Evolutionary conservation across 345 rosid species (phyloP), one percentile per base, ranked within the genome.

Genomic region (Hypericum androsaemum): DNA sequence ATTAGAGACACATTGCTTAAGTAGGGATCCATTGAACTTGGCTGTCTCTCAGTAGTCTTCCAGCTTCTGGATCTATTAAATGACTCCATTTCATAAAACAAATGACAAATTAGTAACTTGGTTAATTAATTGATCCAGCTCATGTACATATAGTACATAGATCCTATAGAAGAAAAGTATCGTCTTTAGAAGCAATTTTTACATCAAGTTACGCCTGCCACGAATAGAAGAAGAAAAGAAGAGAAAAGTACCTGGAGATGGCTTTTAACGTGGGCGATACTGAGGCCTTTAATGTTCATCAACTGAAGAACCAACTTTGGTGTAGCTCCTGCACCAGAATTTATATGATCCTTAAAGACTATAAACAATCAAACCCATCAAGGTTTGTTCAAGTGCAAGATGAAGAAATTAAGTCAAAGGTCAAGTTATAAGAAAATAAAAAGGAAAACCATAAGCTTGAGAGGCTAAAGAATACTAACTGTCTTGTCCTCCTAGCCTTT

Each of bases 191-290:
- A 22, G 32, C 4, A 22, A 22, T 22, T 22, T 22, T 22, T 22
- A 22, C 2, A 22, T 22, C 32, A 22, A 22, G 32, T 22, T 22
- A 22, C 32, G 32, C 32, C 32, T 22, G 4, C 32, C 32, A 22
- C 4, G 32, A 22, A 22, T 22, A 1, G 32, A 22, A 22, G 32
- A 22, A 22, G 32, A 22, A 22, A 22, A 22, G n/a, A n/a, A n/a
- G n/a, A n/a, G n/a, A n/a, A n/a, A n/a, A 28, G 5, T 52, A 84
- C 95, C 83, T 85, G 95, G 39, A 85, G 89, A 78, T 85, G 95
- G 69, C 95, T 85, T 76, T 85, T 85, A 32, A 85, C 89, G 71
- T 85, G 95, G 53, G 95, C 80, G 53, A 85, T 82, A 71, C 76
- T 78, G 51, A 85, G 83, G 41, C 83, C 95, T 64, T 80, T 75